These are phyloP conservation scores for Mortierella sp. DNA, from an alignment of 371 early-diverging fungal species.

Conservation along the genomic window DNA sequence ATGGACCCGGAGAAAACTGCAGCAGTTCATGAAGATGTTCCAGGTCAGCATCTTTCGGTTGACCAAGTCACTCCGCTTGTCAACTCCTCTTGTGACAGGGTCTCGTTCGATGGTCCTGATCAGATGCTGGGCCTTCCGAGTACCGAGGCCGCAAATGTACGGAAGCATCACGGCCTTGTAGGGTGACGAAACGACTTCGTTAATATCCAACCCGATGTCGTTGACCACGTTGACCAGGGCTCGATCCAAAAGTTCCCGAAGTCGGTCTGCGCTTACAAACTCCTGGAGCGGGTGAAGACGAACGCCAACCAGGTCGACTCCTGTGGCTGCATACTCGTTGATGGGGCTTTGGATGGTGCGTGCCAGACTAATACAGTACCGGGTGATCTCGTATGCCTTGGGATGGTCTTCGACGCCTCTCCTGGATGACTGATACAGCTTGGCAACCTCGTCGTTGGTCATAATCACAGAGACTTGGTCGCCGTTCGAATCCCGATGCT, in stretches of 20 bases:
- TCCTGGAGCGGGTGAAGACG: slow-evolving; percentile 84
- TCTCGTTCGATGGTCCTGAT: slow-evolving; percentile 68
- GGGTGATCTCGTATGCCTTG: slow-evolving; percentile 73
- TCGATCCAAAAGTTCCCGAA: slow-evolving; percentile 80
- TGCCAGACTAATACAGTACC: slow-evolving; percentile 93
- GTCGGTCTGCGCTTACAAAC: slow-evolving; percentile 73
- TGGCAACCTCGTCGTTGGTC: slow-evolving; percentile 91
- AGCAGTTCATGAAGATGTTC: slow-evolving; percentile 93
- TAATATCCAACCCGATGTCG: slow-evolving; percentile 90
- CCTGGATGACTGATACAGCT: slow-evolving; percentile 84
- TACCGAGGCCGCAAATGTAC: slow-evolving; percentile 96
- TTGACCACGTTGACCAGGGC: slow-evolving; percentile 92
- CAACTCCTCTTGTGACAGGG: slow-evolving; percentile 40
- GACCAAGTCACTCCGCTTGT: slow-evolving; percentile 80
- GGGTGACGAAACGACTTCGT: slow-evolving; percentile 75
- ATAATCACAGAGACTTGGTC: slow-evolving; percentile 68
- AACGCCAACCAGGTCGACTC: slow-evolving; percentile 76
- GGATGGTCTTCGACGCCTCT: slow-evolving; percentile 81
- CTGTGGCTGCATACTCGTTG: slow-evolving; percentile 87
- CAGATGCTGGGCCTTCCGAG: slow-evolving; percentile 88
- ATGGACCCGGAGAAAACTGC: slow-evolving; percentile 90
- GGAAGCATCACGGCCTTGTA: slow-evolving; percentile 82
- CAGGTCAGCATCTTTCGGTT: slow-evolving; percentile 73
- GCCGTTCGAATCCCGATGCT: slow-evolving; percentile 60
- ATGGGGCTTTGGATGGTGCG: slow-evolving; percentile 90